These are phyloP conservation scores for Stemphylium lycopersici DNA, from an alignment of 2,329 filamentous ascomycete species.

Conservation along the genomic window DNA sequence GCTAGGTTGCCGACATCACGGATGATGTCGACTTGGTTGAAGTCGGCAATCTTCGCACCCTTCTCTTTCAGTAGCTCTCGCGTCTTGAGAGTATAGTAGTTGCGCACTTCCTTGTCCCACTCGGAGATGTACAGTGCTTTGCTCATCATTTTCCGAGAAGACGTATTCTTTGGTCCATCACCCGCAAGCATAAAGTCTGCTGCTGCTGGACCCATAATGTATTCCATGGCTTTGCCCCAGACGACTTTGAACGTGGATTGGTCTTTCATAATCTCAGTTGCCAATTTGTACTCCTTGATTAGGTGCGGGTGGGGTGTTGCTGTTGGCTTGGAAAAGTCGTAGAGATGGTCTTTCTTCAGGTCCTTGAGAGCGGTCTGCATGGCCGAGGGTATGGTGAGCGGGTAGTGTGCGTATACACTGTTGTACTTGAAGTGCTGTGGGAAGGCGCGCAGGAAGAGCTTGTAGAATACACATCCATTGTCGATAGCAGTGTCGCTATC, in stretches of 20 bases:
- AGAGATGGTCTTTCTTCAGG: constrained; percentile 70
- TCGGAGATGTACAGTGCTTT: constrained; percentile 65
- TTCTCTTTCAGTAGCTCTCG: constrained; percentile 68
- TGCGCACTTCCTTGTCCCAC: constrained; percentile 69
- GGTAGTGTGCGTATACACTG: constrained; percentile 83
- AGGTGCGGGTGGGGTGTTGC: constrained; percentile 55
- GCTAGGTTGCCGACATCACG: constrained; percentile 62
- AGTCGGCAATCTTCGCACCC: constrained; percentile 66
- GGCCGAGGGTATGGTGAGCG: constrained; percentile 72
- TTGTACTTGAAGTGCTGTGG: constrained; percentile 78
- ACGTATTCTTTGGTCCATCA: constrained; percentile 41
- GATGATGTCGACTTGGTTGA: constrained; percentile 73
- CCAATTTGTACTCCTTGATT: constrained; percentile 66
- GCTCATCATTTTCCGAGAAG: constrained; percentile 47
- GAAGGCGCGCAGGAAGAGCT: constrained; percentile 79
- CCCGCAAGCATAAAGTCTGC: constrained; percentile 62
- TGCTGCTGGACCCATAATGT: constrained; percentile 64
- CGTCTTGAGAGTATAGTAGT: constrained; percentile 70
- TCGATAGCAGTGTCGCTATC: constrained; percentile 75
- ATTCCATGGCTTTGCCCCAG: constrained; percentile 69
- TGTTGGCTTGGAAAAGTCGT: constrained; percentile 70
- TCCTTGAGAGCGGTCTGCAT: constrained; percentile 73
- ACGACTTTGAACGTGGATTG: constrained; percentile 67
- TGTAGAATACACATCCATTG: constrained; percentile 84
- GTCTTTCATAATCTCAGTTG: constrained; percentile 67